Evolutionary conservation across 164 flowering plant species (phyloP).

Genomic region (Kalanchoe fedtschenkoi): DNA sequence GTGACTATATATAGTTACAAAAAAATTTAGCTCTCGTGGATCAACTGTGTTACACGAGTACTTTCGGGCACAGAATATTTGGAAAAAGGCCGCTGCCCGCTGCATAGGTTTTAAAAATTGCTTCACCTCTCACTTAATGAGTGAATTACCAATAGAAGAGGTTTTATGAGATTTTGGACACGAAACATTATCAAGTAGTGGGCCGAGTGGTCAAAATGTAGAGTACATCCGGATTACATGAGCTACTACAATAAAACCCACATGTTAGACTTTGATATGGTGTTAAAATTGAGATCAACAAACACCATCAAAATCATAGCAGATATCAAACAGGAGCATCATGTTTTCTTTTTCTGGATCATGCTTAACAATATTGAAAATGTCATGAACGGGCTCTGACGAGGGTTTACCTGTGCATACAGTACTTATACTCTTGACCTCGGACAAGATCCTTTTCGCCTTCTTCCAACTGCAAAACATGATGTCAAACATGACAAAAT

Average conservation of each 20-base stretch:
- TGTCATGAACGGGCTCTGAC: neutral
- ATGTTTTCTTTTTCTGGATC: neutral
- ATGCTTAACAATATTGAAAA: neutral
- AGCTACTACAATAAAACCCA: neutral
- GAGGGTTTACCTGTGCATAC: constrained; percentile 68
- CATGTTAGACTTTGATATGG: neutral
- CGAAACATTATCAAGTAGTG: no score
- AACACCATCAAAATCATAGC: neutral
- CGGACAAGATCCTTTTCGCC: constrained; percentile 79
- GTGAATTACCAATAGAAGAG: no score
- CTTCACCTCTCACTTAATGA: no score
- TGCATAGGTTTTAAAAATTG: neutral
- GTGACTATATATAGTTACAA: neutral
- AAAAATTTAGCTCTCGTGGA: neutral
- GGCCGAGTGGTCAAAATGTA: no score
- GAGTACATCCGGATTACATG: no score
- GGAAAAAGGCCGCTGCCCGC: neutral
- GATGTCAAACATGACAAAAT: neutral
- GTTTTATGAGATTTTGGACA: no score
- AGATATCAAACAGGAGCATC: neutral
- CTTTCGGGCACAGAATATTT: neutral
- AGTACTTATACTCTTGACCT: constrained; percentile 81
- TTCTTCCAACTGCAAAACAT: constrained; percentile 63
- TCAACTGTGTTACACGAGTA: no score
- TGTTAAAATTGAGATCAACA: neutral